These are phyloP conservation scores for Candida neerlandica DNA, from an alignment of 1,139 yeast genomes.

Conservation along the genomic window DNA sequence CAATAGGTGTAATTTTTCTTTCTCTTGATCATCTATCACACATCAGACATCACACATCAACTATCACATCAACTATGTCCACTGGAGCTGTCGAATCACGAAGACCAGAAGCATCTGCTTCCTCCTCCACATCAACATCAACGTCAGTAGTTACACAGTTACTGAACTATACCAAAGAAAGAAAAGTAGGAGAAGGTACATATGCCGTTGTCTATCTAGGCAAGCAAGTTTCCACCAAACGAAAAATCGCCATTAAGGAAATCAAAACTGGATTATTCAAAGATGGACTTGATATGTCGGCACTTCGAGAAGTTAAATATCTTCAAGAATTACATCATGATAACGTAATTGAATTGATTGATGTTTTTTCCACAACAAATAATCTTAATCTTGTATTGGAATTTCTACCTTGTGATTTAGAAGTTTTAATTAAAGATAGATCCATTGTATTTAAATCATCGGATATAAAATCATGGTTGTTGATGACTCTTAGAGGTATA, in stretches of 20 bases:
- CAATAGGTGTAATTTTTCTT: not conserved
- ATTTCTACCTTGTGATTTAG: conserved; percentile 88
- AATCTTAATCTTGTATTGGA: conserved; percentile 87
- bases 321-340: conserved; percentile 81
- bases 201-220: conserved; percentile 97
- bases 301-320: conserved; percentile 91
- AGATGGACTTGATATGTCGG: conserved; percentile 98
- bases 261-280: conserved; percentile 93
- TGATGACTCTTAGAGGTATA: conserved; percentile 91
- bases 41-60: not conserved
- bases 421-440: conserved; percentile 83
- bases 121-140: not conserved
- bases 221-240: conserved; percentile 53
- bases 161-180: conserved; percentile 53
- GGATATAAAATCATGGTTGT: conserved; percentile 90
- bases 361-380: conserved; percentile 74
- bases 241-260: conserved; percentile 88
- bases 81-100: conserved; percentile 6
- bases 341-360: conserved; percentile 84
- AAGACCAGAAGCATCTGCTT: not conserved
- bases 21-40: not conserved
- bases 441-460: conserved; percentile 77
- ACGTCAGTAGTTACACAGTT: conserved; percentile 3
- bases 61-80: not conserved
- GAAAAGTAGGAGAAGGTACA: conserved; percentile 98